These are phyloP conservation scores for Clonostachys chloroleuca DNA, from an alignment of 2,329 filamentous ascomycete genomes.

Conservation along the genomic window DNA sequence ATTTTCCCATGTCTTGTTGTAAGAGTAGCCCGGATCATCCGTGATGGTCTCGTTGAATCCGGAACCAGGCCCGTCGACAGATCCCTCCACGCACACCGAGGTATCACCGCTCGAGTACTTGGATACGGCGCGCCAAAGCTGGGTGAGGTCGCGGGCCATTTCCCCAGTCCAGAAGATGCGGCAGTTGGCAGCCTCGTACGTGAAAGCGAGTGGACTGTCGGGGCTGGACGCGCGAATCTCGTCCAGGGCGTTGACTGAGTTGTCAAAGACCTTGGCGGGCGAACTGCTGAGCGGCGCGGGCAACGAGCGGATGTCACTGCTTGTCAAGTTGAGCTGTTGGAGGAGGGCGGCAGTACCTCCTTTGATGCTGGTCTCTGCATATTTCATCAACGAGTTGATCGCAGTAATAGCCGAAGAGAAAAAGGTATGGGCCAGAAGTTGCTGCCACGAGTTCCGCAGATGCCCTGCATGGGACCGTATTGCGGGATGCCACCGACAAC, in stretches of 20 bases:
- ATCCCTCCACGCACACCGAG: too few relatives aligned
- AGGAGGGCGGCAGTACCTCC: neutral
- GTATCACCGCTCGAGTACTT: neutral
- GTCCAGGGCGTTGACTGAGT: constrained; percentile 27
- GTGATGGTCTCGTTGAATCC: too few relatives aligned
- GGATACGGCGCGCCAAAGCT: constrained; percentile 33
- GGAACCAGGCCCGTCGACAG: too few relatives aligned
- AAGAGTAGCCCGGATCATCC: too few relatives aligned
- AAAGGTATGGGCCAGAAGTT: constrained; percentile 22
- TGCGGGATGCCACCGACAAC: constrained; percentile 52
- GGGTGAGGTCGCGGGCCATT: constrained; percentile 9
- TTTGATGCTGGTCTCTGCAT: constrained; percentile 7
- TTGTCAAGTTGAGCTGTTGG: neutral
- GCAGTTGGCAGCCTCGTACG: constrained; percentile 1
- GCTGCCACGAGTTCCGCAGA: constrained; percentile 55
- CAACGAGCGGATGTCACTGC: neutral
- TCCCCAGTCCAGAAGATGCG: neutral
- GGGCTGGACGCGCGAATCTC: constrained; percentile 19
- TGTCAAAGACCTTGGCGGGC: constrained; percentile 6
- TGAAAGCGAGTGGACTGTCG: neutral
- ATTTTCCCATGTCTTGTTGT: too few relatives aligned
- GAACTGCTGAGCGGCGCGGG: constrained; percentile 4
- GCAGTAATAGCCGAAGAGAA: constrained; percentile 4
- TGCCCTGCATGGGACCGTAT: constrained; percentile 44
- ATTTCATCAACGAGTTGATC: neutral